phyloP scores from a whole-genome alignment of 1,284 basidiomycete genomes.

The Phenoliferia sp. region DNA sequence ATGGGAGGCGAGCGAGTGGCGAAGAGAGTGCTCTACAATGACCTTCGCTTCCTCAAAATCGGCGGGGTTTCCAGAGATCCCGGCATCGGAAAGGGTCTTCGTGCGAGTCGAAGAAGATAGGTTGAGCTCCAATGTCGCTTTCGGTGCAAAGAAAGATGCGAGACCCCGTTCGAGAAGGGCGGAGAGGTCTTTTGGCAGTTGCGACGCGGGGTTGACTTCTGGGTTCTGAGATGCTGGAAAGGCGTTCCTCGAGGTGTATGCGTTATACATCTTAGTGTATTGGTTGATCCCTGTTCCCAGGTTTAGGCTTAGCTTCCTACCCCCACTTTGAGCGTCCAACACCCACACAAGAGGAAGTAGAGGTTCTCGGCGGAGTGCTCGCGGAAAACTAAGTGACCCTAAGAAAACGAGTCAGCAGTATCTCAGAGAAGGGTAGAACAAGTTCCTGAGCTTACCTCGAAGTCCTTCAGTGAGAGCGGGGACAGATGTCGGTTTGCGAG shows the following conservation, averaged over 20 bases:
- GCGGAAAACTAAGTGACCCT: conserved; percentile 32
- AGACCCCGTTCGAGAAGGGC: conserved; percentile 27
- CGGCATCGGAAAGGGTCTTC: conserved; percentile 27
- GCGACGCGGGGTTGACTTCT: conserved; percentile 17
- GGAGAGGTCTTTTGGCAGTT: conserved; percentile 27
- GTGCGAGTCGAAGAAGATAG: conserved; percentile 24
- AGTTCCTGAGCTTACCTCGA: conserved; percentile 11
- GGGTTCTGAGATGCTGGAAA: conserved; percentile 1
- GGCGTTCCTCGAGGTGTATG: too few relatives aligned
- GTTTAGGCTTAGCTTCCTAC: too few relatives aligned
- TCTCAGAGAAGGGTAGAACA: background rate
- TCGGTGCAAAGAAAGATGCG: conserved; percentile 28
- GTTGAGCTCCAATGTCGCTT: conserved; percentile 31
- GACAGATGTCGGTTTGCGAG: conserved; percentile 32
- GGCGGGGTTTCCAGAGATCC: conserved; percentile 20
- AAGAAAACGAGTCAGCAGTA: background rate
- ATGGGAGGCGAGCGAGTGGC: conserved; percentile 16
- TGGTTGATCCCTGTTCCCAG: conserved; percentile 28
- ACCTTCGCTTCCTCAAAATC: conserved; percentile 29
- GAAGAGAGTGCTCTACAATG: conserved; percentile 28
- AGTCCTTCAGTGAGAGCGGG: conserved; percentile 30
- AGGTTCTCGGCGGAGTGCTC: conserved; percentile 32
- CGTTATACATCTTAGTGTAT: conserved; percentile 25
- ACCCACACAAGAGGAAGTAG: conserved; percentile 30
- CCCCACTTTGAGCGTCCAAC: background rate